These are phyloP conservation scores for Neospora caninum DNA, from an alignment of 169 alveolate genomes.

Conservation along the genomic window DNA sequence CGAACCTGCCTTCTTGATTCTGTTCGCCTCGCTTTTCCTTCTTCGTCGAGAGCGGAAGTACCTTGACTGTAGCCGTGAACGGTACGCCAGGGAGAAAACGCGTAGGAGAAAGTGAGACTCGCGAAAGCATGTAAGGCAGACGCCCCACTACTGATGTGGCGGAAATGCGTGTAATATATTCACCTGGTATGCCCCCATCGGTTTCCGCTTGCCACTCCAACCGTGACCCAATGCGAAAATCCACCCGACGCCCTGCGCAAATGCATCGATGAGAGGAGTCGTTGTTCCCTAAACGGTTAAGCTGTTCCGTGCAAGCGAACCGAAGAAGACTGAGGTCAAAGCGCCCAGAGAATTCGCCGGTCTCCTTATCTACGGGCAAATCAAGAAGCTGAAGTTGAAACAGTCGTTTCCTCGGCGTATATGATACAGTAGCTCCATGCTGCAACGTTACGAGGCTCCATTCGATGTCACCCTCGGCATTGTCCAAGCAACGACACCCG, in stretches of 20 bases:
- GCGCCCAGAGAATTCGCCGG: neutral
- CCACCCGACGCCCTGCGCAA: neutral
- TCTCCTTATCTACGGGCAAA: neutral
- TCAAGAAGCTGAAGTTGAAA: neutral
- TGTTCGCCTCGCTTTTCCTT: neutral
- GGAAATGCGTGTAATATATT: neutral
- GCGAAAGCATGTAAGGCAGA: neutral
- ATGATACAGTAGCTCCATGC: neutral
- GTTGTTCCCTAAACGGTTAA: neutral
- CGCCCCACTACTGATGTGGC: neutral
- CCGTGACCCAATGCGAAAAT: neutral
- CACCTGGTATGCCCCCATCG: neutral
- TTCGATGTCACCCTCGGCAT: neutral
- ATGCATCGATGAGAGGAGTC: neutral
- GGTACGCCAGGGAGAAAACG: constrained; percentile 16
- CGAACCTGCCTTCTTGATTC: neutral
- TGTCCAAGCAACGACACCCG: neutral
- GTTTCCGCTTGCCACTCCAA: constrained; percentile 9
- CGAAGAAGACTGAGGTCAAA: constrained; percentile 9
- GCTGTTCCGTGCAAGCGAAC: neutral
- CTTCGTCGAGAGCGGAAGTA: neutral
- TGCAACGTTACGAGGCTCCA: neutral
- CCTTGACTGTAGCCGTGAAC: constrained; percentile 13
- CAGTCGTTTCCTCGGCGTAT: neutral
- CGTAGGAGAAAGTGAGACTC: neutral